Conservation (phyloP, 2,329 filamentous ascomycete species). For the Moelleriella libera region DNA sequence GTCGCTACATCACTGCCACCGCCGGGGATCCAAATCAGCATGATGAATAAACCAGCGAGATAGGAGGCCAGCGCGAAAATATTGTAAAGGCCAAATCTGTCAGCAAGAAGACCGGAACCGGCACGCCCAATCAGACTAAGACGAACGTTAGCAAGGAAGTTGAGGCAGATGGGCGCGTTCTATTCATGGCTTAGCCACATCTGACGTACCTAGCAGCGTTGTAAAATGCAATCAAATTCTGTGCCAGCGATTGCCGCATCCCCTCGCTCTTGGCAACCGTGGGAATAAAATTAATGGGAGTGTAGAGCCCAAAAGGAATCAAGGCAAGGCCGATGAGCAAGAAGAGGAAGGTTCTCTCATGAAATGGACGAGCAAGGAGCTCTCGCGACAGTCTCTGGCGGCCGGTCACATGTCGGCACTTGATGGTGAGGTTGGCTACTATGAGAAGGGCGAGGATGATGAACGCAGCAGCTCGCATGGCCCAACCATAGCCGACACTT, state of each 20-base stretch:
- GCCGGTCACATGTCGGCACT: conserved; percentile 8
- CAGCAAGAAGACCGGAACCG: conserved; percentile 9
- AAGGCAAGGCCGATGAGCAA: conserved; percentile 12
- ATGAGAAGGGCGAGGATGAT: conserved; percentile 18
- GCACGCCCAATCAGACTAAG: conserved; percentile 9
- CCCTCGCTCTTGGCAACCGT: conserved; percentile 7
- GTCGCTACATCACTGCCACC: conserved; percentile 7
- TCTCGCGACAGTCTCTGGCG: conserved; percentile 1
- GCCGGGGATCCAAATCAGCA: conserved; percentile 20
- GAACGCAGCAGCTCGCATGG: conserved; percentile 23
- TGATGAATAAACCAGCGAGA: conserved; percentile 16
- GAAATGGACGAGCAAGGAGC: conserved; percentile 9
- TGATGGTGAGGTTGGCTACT: conserved; percentile 19
- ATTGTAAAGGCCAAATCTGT: conserved; percentile 14
- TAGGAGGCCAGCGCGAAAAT: conserved; percentile 25
- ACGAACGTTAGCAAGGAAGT: conserved; percentile 1
- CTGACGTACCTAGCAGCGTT: conserved; percentile 9
- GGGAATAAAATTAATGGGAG: conserved; percentile 14
- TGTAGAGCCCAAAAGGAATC: conserved; percentile 16
- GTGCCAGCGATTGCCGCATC: conserved; percentile 7
- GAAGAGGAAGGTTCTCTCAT: conserved; percentile 11
- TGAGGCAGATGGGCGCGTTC: neutral
- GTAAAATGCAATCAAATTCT: conserved; percentile 10
- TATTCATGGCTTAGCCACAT: neutral
- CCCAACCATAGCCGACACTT: conserved; percentile 22